Evolutionary conservation across 2,329 filamentous ascomycete genomes (phyloP), one percentile per base, ranked within the genome.

Genomic region (Tetracladium maxilliforme): DNA sequence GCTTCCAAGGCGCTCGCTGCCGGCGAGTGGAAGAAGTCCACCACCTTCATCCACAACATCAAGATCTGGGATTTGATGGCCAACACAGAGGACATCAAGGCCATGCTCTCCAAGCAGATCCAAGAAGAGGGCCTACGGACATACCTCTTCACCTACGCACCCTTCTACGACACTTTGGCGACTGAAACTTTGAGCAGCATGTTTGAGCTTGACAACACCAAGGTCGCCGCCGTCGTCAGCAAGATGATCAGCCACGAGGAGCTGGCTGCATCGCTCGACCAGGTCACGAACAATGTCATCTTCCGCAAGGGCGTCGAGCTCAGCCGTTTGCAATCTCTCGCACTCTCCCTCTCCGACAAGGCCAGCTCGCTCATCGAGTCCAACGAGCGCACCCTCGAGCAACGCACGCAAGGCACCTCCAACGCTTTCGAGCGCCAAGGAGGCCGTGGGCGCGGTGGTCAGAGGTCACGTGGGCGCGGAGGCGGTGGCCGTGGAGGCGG

Each of bases 231-330:
- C 18, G 75, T 98, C 28, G 74, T 98, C 45, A 92, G 83, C 67
- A 92, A 92, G 64, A 98, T 98, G 90, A 95, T 98, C 53, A 92
- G 84, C 44, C 90, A 98, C 61, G 90, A 98, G 57, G 90, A 98
- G 56, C 75, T 98, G 24, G 82, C 81, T 7, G 90, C 90, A 21
- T 92, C 90, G 19, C 72, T 98, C 15, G 92, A 98, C 61, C 90
- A 98, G 58, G 87, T 98, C 56, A 94, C 92, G 44, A 76, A 80
- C 39, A 92, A 83, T 25, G 83, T 98, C 55, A 90, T 95, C 59
- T 98, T 98, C 81, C 79, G 90, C 55, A 95, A 98, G 74, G 92
- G 90, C 31, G 90, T 98, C 34, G 92, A 98, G 65, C 72, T 98
- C 36, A 93, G 83, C 46, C 75, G 92, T 41, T 71, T 98, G 36